Base-by-base conservation (phyloP, 2,329 filamentous ascomycete genomes). In the Trichophyton benhamiae region DNA sequence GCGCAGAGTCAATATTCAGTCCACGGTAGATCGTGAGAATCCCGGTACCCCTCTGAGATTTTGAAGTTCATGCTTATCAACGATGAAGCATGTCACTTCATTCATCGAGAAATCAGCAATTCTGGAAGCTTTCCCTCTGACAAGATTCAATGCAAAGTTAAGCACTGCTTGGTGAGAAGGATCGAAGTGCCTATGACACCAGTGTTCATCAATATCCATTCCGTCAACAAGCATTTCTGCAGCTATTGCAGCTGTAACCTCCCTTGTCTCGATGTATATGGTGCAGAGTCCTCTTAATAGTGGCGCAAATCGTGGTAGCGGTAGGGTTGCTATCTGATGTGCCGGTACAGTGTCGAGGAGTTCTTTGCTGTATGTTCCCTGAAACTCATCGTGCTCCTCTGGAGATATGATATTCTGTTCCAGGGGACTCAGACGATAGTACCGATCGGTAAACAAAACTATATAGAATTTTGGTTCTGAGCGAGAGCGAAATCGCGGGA, bases 341-440 rank as follows among this genome's bases (percentile, higher is more conserved):
- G 58, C 76, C 91, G 46, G 89, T 83, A 44, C 76, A 80, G 49
- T 95, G 95, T 69, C 75, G 72, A 1, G 84, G 91, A 62, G 80
- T 84, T 0, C 68, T 91, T 2, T 89, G 89, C 1, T 77, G 80
- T 8, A 78, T 8, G 36, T 9, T 95, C 0, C 77, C 95, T 0
- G 81, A 88, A 0, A 95, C 95, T 75, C 95, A 94, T 69, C 41
- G 4, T 59, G 59, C 27, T 62, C 61, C 25, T 55, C 22, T 5
- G 17, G 49, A 41, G 17, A 41, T 41, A 61, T 42, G 5, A 60
- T 20, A 52, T 62, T 49, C 58, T 63, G 46, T 41, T 62, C 58
- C 44, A 68, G 41, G 15, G 65, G 63, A 25, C 65, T 48, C n/a
- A 25, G 36, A 13, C 36, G 8, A 38, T 38, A 38, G 36, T 38